Conservation (phyloP, 179 eudicot genomes). For the Amaranthus tricolor region DNA sequence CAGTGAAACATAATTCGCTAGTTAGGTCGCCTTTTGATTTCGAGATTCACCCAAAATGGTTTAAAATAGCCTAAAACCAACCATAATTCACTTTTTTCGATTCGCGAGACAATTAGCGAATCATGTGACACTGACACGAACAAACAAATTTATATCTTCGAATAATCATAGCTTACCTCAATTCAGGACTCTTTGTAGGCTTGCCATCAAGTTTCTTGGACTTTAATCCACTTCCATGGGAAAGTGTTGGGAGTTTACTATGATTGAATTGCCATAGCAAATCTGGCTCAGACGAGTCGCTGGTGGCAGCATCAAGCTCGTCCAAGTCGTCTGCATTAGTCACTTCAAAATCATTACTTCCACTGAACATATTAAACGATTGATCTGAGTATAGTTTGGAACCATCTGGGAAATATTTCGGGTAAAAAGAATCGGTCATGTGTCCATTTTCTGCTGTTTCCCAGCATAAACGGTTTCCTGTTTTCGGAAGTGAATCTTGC, state of each 20-base stretch:
- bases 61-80: no score
- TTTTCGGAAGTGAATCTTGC: slow-evolving; percentile 55
- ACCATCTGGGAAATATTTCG: slow-evolving; percentile 58
- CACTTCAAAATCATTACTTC: slow-evolving; percentile 54
- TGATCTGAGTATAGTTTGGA: slow-evolving; percentile 56
- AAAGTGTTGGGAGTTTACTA: slow-evolving; percentile 54
- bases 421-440: slow-evolving; percentile 54
- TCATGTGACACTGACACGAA: no score
- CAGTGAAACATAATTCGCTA: no score
- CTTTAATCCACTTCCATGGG: slow-evolving; percentile 53
- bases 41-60: no score
- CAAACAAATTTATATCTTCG: no score
- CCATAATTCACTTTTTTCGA: no score
- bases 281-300: slow-evolving; percentile 96
- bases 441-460: slow-evolving; percentile 45
- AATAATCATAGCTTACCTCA: slow-evolving; percentile 46
- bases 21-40: no score
- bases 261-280: slow-evolving; percentile 88
- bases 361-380: slow-evolving; percentile 48
- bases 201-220: slow-evolving; percentile 48
- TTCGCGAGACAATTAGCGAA: no score
- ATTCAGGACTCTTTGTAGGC: slow-evolving; percentile 54
- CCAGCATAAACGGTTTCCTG: slow-evolving; percentile 50
- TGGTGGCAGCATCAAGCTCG: slow-evolving; percentile 92
- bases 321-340: slow-evolving; percentile 66